phyloP scores from a whole-genome alignment of 2,329 filamentous ascomycete genomes.

The Coniochaeta prunicola region DNA sequence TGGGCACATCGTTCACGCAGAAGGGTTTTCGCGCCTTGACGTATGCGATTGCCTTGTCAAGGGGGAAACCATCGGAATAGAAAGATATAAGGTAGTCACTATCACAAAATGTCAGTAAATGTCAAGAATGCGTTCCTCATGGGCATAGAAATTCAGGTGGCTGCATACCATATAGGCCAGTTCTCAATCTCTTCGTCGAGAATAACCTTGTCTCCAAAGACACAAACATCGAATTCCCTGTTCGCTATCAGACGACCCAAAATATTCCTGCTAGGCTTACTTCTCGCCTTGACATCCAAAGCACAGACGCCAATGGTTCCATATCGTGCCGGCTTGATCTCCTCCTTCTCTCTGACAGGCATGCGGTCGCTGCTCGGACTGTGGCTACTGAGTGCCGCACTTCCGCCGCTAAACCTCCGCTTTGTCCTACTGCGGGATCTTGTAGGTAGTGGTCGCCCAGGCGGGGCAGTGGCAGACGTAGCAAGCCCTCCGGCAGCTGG shows the following conservation, averaged over 20 bases:
- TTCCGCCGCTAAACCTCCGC: conserved; percentile 66
- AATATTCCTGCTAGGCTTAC: conserved; percentile 95
- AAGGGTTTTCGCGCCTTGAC: conserved; percentile 89
- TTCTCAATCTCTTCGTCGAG: conserved; percentile 95
- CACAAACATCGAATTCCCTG: conserved; percentile 89
- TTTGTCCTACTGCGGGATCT: conserved; percentile 63
- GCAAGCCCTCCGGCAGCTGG: not conserved
- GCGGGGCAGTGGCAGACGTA: conserved; percentile 13
- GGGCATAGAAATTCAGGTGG: not conserved
- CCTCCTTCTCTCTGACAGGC: conserved; percentile 49
- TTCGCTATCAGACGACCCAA: conserved; percentile 86
- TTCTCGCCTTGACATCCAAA: conserved; percentile 89
- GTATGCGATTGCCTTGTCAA: conserved; percentile 96
- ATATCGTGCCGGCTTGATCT: conserved; percentile 55
- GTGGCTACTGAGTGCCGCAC: conserved; percentile 73
- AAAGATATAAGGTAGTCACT: conserved; percentile 94
- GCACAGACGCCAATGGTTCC: conserved; percentile 88
- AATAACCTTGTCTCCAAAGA: conserved; percentile 98
- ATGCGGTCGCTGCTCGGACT: conserved; percentile 68
- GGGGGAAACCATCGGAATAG: conserved; percentile 93
- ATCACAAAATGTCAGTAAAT: conserved; percentile 10
- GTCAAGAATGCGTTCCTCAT: conserved; percentile 8
- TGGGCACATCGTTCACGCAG: conserved; percentile 93
- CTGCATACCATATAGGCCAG: conserved; percentile 72
- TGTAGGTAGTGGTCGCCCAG: conserved; percentile 36